These are phyloP conservation scores for Camelina laxa DNA, from an alignment of 345 rosid genomes.

Conservation along the genomic window DNA sequence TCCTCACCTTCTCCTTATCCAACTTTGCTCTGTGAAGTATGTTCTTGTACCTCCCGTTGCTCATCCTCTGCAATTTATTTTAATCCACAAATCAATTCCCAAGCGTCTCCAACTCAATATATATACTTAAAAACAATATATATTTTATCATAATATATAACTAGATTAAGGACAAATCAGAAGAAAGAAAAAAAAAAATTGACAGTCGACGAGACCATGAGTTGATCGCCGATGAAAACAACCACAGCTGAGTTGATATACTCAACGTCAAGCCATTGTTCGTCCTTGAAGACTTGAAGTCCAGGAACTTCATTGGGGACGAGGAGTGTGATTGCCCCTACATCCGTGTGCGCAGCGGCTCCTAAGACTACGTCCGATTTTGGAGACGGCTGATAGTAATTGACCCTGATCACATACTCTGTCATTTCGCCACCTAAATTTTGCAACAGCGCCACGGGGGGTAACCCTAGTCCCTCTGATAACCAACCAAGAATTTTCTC, in stretches of 20 bases:
- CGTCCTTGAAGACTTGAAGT: slow-evolving; percentile 2
- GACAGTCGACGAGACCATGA: not conserved
- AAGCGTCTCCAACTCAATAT: not conserved
- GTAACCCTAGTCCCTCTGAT: not conserved
- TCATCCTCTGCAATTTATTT: not conserved
- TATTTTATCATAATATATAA: not conserved
- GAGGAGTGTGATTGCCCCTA: not conserved
- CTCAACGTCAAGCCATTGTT: not conserved
- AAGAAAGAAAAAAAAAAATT: not conserved
- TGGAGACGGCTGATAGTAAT: not conserved
- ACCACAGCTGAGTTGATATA: not conserved
- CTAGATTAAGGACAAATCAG: not conserved
- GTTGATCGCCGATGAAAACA: not conserved
- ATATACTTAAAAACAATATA: too few species aligned
- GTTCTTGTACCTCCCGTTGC: slow-evolving; percentile 1
- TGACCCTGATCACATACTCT: not conserved
- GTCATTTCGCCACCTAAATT: not conserved
- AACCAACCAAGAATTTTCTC: not conserved
- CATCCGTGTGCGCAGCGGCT: not conserved
- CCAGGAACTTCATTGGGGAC: not conserved
- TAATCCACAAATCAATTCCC: not conserved
- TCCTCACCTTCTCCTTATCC: not conserved
- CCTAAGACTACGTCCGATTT: not conserved
- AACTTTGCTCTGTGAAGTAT: not conserved
- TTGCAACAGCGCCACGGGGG: not conserved